Conservation (phyloP, 2,329 filamentous ascomycete genomes). For the Claviceps arundinis region DNA sequence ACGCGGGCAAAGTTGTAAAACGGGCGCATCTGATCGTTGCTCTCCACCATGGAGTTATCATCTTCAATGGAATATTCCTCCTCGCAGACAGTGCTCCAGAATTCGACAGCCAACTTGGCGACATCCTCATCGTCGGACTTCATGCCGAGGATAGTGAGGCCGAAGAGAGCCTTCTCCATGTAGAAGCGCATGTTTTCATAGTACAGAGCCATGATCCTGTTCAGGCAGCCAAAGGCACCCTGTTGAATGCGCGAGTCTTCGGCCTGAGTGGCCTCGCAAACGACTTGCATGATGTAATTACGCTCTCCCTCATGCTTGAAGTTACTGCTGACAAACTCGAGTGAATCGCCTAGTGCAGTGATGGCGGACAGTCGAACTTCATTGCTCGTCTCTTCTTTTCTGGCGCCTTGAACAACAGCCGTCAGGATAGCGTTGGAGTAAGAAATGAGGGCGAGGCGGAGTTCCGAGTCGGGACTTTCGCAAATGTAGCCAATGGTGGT, state of each 20-base stretch:
- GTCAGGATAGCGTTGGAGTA: slow-evolving; percentile 98
- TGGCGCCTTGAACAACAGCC: slow-evolving; percentile 90
- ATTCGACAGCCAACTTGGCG: slow-evolving; percentile 93
- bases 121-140: slow-evolving; percentile 97
- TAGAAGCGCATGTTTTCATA: slow-evolving; percentile 99
- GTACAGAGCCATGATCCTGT: slow-evolving; percentile 97
- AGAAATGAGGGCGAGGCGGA: slow-evolving; percentile 64
- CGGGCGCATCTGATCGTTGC: slow-evolving; percentile 69
- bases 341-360: slow-evolving; percentile 83
- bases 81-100: slow-evolving; percentile 99
- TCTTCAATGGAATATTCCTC: slow-evolving; percentile 97
- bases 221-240: slow-evolving; percentile 90
- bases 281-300: slow-evolving; percentile 99
- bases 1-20: slow-evolving; percentile 95
- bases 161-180: slow-evolving; percentile 99
- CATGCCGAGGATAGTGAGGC: slow-evolving; percentile 95
- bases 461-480: slow-evolving; percentile 81
- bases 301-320: slow-evolving; percentile 98
- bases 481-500: slow-evolving; percentile 98
- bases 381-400: slow-evolving; percentile 85
- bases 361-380: slow-evolving; percentile 91
- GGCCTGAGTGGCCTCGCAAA: slow-evolving; percentile 96
- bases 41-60: slow-evolving; percentile 70
- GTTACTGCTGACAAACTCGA: slow-evolving; percentile 96
- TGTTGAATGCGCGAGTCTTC: slow-evolving; percentile 85